Evolutionary conservation across 2,329 filamentous ascomycete genomes (phyloP).

Genomic region (Colletotrichum limetticola): DNA sequence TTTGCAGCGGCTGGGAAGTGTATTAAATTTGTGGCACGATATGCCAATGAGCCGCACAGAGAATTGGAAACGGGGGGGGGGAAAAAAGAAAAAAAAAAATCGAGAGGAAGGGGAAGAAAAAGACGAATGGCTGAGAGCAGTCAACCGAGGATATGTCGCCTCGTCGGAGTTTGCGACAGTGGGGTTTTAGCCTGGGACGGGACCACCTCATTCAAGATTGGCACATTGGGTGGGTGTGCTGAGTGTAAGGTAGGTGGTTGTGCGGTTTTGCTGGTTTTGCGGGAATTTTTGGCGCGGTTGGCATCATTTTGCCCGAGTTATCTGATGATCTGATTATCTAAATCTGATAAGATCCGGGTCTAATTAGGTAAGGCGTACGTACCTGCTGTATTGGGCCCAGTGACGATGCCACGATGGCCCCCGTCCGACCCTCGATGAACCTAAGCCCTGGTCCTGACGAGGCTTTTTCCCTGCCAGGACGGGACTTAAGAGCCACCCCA

Average conservation of each 20-base stretch:
- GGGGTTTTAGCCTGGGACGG: background rate
- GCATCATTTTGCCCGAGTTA: slow-evolving; percentile 23
- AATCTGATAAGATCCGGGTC: slow-evolving; percentile 31
- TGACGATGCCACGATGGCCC: slow-evolving; percentile 25
- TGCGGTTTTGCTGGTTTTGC: background rate
- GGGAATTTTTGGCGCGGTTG: slow-evolving; percentile 20
- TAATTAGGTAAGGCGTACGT: slow-evolving; percentile 33
- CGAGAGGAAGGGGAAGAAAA: background rate
- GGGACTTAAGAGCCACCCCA: background rate
- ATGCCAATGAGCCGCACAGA: background rate
- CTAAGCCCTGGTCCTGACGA: slow-evolving; percentile 1
- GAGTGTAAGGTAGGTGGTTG: background rate
- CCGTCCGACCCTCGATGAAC: slow-evolving; percentile 2
- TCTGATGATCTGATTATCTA: slow-evolving; percentile 40
- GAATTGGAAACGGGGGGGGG: background rate
- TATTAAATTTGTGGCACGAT: background rate
- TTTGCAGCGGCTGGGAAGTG: background rate
- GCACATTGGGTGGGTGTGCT: background rate
- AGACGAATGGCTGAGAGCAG: background rate
- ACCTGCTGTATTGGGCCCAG: slow-evolving; percentile 22
- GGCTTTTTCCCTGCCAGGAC: background rate
- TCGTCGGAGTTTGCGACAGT: background rate
- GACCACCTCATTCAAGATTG: background rate
- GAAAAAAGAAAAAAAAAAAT: background rate
- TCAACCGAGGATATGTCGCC: background rate